Conservation (phyloP, 2,329 filamentous ascomycete species). For the Aspergillus novofumigatus region DNA sequence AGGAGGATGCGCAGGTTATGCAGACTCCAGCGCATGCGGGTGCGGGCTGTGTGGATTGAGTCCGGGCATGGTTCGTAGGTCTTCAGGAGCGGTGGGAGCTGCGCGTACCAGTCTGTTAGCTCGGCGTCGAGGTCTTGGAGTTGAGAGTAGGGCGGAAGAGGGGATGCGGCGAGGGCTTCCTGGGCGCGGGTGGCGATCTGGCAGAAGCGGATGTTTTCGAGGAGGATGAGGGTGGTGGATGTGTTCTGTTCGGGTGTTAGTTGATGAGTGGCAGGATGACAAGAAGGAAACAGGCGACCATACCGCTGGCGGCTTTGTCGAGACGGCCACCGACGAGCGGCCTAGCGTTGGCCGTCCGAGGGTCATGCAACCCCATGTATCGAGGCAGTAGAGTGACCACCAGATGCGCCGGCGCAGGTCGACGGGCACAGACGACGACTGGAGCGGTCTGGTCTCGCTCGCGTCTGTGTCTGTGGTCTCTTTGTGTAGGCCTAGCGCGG, state of each 20-base stretch:
- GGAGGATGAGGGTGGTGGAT: constrained; percentile 61
- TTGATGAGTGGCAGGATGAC: constrained; percentile 15
- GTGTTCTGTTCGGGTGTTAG: constrained; percentile 44
- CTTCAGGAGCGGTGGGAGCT: constrained; percentile 61
- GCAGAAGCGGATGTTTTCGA: constrained; percentile 72
- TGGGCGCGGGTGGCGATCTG: constrained; percentile 72
- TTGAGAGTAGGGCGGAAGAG: constrained; percentile 59
- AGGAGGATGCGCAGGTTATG: constrained; percentile 71
- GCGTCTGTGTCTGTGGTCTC: constrained; percentile 46
- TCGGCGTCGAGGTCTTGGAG: constrained; percentile 61
- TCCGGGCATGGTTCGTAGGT: constrained; percentile 63
- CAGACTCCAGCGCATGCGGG: constrained; percentile 75
- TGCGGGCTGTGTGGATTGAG: constrained; percentile 62
- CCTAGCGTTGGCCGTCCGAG: constrained; percentile 65
- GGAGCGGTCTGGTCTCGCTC: constrained; percentile 27
- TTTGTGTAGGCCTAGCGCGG: constrained; percentile 64
- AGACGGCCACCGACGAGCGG: constrained; percentile 61
- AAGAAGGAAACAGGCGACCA: background rate
- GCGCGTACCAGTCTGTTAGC: constrained; percentile 65
- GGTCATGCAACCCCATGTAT: constrained; percentile 67
- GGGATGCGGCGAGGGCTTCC: constrained; percentile 64
- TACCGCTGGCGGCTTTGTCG: constrained; percentile 51
- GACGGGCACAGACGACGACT: constrained; percentile 44
- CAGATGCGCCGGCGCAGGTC: constrained; percentile 63
- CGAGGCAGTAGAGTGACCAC: constrained; percentile 68